phyloP scores from a whole-genome alignment of 805 yeast genomes.

The Metschnikowia anglica region DNA sequence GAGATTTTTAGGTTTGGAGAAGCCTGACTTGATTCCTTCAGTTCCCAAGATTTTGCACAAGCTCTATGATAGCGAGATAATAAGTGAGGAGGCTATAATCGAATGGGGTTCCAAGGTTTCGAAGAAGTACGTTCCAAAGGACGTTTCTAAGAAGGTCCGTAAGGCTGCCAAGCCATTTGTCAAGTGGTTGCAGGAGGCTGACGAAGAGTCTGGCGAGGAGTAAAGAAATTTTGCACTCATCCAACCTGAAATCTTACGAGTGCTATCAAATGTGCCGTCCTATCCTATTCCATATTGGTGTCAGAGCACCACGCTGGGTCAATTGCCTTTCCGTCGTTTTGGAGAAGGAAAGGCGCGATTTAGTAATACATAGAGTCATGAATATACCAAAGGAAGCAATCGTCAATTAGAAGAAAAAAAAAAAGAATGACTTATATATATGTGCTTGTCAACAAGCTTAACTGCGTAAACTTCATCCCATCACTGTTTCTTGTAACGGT shows the following conservation, averaged over 20 bases:
- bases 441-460: neutral
- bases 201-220: constrained; percentile 71
- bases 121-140: constrained; percentile 91
- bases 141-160: constrained; percentile 87
- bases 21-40: constrained; percentile 62
- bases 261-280: neutral
- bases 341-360: neutral
- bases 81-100: constrained; percentile 76
- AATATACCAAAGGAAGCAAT: neutral
- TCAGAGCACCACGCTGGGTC: neutral
- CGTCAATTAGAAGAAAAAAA: neutral
- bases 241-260: neutral
- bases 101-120: constrained; percentile 91
- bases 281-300: constrained; percentile 1
- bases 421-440: neutral
- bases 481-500: constrained; percentile 6
- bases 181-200: constrained; percentile 94
- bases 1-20: constrained; percentile 82
- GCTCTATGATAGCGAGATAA: constrained; percentile 78
- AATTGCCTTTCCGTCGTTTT: neutral
- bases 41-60: constrained; percentile 82
- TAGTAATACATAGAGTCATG: constrained; percentile 4
- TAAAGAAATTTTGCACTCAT: constrained; percentile 23
- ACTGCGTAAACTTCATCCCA: neutral
- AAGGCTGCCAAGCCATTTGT: constrained; percentile 95